Evolutionary conservation across 1,284 basidiomycete genomes (phyloP), one percentile per base, ranked within the genome.

Genomic region (Taiwanofungus camphoratus): DNA sequence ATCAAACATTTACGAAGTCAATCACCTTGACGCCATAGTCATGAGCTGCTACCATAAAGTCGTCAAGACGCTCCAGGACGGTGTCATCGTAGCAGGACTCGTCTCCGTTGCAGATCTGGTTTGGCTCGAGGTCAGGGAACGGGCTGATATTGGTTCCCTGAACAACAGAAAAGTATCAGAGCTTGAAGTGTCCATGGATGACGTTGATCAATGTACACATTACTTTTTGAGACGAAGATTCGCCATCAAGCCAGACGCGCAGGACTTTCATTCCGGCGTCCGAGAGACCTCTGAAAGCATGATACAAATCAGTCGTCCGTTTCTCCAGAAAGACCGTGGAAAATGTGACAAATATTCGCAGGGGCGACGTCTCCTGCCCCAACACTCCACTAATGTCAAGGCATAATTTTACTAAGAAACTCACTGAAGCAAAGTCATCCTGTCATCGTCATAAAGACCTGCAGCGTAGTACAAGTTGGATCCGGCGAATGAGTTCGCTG

Each of bases 31-130:
- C 63, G 15, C 64, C 63, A 22, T 63, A 56, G 3, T 46, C 38
- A 22, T 62, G 48, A 9, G 63, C 60, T 16, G 64, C 65, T 33
- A 63, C 33, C 68, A 69, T 69, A 50, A 70, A 60, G 34, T 62
- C 57, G 44, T 70, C 68, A 24, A 70, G 57, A 9, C 58, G 52
- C 27, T 63, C 52, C 12, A 70, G 57, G 21, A 69, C 62, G 2
- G 63, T 67, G 45, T 67, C 64, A 50, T 70, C 58, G 51, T 65
- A 70, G 43, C 54, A 58, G 4, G 49, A 52, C 11, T 36, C 40
- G 24, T 34, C 50, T 6, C 56, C 55, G 12, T 57, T 52, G 23
- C 68, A 68, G 38, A 68, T 62, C 15, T 41, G 34, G 12, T 41
- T 54, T 2, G 62, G 60, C 52, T 70, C 68, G 7, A 70, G 55